Conservation (phyloP, 805 yeast species). For the Barnettozyma populi region DNA sequence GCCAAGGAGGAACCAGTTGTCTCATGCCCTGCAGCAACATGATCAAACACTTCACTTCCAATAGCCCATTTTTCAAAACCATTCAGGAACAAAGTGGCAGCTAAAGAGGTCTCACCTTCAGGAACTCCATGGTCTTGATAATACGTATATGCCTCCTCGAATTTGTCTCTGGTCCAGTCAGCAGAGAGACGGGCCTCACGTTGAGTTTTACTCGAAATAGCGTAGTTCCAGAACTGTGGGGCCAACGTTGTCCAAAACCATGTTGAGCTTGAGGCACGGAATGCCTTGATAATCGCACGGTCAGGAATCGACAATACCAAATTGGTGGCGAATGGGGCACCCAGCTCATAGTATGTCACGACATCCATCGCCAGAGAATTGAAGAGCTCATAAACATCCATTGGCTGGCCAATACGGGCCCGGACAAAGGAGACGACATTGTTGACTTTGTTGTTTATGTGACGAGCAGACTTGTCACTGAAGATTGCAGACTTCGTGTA, state of each 20-base stretch:
- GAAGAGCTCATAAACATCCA: conserved; percentile 59
- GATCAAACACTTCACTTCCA: conserved; percentile 52
- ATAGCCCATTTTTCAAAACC: conserved; percentile 28
- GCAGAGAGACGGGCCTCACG: conserved; percentile 36
- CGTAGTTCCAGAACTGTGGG: conserved; percentile 44
- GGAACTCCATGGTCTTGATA: conserved; percentile 16
- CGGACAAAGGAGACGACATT: conserved; percentile 20
- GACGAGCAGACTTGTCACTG: conserved; percentile 27
- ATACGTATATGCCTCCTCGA: conserved; percentile 20
- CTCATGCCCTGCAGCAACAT: conserved; percentile 73
- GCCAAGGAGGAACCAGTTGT: conserved; percentile 66
- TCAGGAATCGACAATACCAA: conserved; percentile 37
- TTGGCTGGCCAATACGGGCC: conserved; percentile 20
- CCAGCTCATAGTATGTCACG: conserved; percentile 56
- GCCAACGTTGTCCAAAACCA: conserved; percentile 61
- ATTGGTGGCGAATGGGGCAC: conserved; percentile 41
- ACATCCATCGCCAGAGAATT: conserved; percentile 71
- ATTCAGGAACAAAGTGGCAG: conserved; percentile 18
- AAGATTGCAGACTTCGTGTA: conserved; percentile 41
- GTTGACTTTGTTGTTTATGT: conserved; percentile 30
- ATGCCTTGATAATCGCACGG: conserved; percentile 39
- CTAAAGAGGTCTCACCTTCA: conserved; percentile 14
- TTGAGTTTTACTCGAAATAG: conserved; percentile 28
- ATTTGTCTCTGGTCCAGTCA: conserved; percentile 38
- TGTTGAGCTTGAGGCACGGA: conserved; percentile 46